A percentile compares a stretch with the other conserved stretches of the same genome.
Evolutionary conservation across 106 monocot genomes (phyloP).

Genomic region (Phalaenopsis aphrodite): DNA sequence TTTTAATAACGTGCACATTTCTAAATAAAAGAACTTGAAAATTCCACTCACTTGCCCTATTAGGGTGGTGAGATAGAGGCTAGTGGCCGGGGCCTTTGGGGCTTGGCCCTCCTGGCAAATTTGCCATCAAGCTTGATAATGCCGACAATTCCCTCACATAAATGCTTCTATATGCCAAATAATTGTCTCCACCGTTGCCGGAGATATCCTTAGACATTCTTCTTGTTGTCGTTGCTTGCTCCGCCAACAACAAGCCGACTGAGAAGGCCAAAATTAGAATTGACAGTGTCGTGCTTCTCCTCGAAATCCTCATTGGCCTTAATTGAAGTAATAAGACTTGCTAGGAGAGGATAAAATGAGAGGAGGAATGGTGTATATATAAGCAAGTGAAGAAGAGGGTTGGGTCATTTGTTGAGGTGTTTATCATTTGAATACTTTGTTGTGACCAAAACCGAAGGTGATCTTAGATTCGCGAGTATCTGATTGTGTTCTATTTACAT

Average conservation of each 20-base stretch:
- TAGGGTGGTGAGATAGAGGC: neutral
- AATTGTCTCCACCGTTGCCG: neutral
- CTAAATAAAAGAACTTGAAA: no score
- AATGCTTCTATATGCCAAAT: no score
- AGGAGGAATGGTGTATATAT: no score
- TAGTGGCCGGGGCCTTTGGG: constrained; percentile 33
- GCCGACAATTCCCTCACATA: neutral
- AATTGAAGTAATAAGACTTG: no score
- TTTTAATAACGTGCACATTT: no score
- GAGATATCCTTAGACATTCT: neutral
- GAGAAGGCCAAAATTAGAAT: neutral
- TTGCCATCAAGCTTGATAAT: constrained; percentile 26
- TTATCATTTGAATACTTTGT: no score
- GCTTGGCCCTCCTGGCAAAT: constrained; percentile 25
- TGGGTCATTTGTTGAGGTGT: no score
- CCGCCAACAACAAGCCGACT: neutral
- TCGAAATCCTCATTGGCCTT: neutral
- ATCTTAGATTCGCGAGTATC: no score
- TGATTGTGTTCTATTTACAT: no score
- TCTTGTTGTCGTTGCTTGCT: neutral
- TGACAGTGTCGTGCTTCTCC: neutral
- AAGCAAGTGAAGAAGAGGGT: no score
- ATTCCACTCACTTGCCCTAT: neutral
- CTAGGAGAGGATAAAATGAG: no score
- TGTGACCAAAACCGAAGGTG: no score